phyloP scores from a whole-genome alignment of 768 basidiomycete genomes.

The Rhodotorula paludigena region DNA sequence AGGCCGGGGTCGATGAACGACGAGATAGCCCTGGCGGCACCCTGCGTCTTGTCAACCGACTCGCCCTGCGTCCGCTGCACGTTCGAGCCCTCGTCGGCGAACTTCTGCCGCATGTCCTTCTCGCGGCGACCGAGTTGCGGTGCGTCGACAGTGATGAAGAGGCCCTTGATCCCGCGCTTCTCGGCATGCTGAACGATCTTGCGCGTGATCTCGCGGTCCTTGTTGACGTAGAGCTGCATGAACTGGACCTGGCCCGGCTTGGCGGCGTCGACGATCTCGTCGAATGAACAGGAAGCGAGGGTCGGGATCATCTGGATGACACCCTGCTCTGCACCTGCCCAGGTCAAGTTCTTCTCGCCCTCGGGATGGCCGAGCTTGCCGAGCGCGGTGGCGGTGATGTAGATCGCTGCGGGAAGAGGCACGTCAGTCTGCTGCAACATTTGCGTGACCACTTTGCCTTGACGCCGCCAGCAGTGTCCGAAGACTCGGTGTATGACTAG shows the following conservation, averaged over 20 bases:
- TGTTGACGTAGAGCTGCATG: constrained; percentile 89
- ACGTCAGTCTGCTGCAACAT: too few relatives aligned
- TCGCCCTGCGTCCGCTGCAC: constrained; percentile 52
- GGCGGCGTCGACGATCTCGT: constrained; percentile 86
- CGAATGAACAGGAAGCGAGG: constrained; percentile 88
- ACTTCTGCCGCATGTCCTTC: constrained; percentile 87
- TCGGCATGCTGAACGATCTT: constrained; percentile 86
- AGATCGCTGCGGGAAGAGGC: constrained; percentile 45
- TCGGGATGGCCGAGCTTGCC: constrained; percentile 95
- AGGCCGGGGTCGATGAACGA: constrained; percentile 92
- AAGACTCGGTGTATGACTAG: neutral
- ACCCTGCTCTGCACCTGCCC: constrained; percentile 74
- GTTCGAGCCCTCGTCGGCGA: constrained; percentile 67
- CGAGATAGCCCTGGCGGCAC: constrained; percentile 89
- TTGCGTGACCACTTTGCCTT: too few relatives aligned
- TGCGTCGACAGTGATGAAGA: constrained; percentile 97
- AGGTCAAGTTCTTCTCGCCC: constrained; percentile 83
- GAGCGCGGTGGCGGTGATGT: constrained; percentile 69
- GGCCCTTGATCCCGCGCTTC: constrained; percentile 75
- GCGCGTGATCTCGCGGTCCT: constrained; percentile 76
- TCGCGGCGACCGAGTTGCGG: constrained; percentile 71
- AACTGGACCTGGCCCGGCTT: constrained; percentile 74
- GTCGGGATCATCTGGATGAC: constrained; percentile 85
- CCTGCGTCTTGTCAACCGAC: constrained; percentile 73
- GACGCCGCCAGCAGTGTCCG: neutral